Conservation (phyloP, 768 basidiomycete genomes). For the Clathrus columnatus region DNA sequence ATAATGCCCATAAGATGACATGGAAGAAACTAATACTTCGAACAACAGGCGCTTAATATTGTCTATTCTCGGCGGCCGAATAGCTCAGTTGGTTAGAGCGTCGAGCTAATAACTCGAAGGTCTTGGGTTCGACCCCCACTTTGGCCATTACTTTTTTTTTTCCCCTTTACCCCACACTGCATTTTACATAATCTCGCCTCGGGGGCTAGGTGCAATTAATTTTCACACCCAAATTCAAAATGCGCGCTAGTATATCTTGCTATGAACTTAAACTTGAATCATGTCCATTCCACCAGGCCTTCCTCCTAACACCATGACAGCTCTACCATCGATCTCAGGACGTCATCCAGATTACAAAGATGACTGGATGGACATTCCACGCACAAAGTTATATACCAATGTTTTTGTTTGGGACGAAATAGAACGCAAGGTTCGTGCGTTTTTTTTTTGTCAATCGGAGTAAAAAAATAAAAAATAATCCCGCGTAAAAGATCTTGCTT, state of each 20-base stretch:
- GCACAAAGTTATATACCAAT: constrained; percentile 52
- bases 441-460: background rate
- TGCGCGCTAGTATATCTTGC: too few relatives aligned
- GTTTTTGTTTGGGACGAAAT: constrained; percentile 40
- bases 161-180: too few relatives aligned
- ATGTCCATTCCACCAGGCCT: too few relatives aligned
- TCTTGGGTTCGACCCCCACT: constrained; percentile 12
- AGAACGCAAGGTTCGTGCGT: constrained; percentile 9
- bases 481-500: constrained; percentile 47
- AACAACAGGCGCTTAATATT: too few relatives aligned
- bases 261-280: too few relatives aligned
- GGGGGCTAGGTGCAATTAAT: too few relatives aligned
- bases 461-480: background rate
- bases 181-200: too few relatives aligned
- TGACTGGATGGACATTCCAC: constrained; percentile 40
- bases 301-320: too few relatives aligned
- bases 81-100: constrained; percentile 12
- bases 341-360: constrained; percentile 20
- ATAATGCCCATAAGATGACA: too few relatives aligned
- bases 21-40: too few relatives aligned
- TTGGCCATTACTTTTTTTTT: constrained; percentile 7
- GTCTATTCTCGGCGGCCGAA: constrained; percentile 1
- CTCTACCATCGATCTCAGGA: too few relatives aligned
- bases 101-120: constrained; percentile 12
- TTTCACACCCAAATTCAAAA: too few relatives aligned